A percentile compares a stretch with the other conserved stretches of the same genome.
phyloP scores from a whole-genome alignment of 164 flowering plant genomes.

The Sextonia rubra region DNA sequence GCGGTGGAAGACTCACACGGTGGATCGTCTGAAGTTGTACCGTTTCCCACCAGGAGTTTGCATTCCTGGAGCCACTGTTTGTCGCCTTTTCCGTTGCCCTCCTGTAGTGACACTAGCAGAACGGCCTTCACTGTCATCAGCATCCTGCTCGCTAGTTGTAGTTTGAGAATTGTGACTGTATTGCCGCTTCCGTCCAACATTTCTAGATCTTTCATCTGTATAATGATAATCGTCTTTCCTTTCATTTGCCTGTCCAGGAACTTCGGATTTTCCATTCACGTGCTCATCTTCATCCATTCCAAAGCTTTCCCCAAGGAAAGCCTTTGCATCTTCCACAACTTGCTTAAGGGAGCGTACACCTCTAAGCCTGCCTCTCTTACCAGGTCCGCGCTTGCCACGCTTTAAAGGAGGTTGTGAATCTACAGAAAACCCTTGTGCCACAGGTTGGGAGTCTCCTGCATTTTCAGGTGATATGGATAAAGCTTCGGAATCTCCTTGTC shows the following conservation, averaged over 20 bases:
- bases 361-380: constrained; percentile 3
- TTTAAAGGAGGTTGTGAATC: constrained; percentile 1
- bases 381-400: constrained; percentile 3
- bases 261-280: constrained; percentile 19
- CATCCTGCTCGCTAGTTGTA: constrained; percentile 34
- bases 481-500: constrained; percentile 39
- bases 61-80: constrained; percentile 34
- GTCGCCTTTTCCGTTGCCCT: constrained; percentile 60
- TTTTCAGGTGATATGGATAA: constrained; percentile 8
- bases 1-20: constrained; percentile 47
- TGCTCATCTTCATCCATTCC: not conserved
- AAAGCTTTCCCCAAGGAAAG: not conserved
- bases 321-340: constrained; percentile 8
- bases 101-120: constrained; percentile 59
- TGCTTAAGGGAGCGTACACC: constrained; percentile 4
- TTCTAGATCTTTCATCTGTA: constrained; percentile 18
- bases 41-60: constrained; percentile 56
- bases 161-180: constrained; percentile 35
- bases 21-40: constrained; percentile 74
- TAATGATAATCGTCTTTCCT: constrained; percentile 29
- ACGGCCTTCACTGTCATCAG: constrained; percentile 52
- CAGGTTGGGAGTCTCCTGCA: constrained; percentile 2
- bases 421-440: not conserved
- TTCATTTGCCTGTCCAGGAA: constrained; percentile 27
- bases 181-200: constrained; percentile 41